A percentile compares a stretch with the other conserved stretches of the same genome.
Evolutionary conservation across 1,284 basidiomycete genomes (phyloP).

Genomic region (Kwoniella shivajii): DNA sequence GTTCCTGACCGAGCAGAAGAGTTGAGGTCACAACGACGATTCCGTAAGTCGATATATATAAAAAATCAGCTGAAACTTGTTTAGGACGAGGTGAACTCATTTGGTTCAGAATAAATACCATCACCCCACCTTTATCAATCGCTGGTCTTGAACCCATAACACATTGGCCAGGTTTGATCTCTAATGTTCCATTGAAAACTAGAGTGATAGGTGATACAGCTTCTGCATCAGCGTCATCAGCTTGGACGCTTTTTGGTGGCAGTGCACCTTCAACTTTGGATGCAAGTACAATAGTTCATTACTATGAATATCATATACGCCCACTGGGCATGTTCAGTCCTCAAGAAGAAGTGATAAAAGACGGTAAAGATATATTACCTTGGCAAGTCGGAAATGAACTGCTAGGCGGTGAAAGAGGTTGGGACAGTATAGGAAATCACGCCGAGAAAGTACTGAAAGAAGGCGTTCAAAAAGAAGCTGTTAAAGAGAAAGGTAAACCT

Average conservation of each 20-base stretch:
- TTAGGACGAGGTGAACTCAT: constrained; percentile 45
- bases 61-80: background rate
- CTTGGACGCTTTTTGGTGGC: constrained; percentile 24
- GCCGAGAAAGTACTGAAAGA: constrained; percentile 27
- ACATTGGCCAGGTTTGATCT: constrained; percentile 45
- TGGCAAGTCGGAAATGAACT: constrained; percentile 36
- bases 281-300: constrained; percentile 1
- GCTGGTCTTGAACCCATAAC: constrained; percentile 31
- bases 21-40: constrained; percentile 15
- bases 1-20: constrained; percentile 28
- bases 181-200: constrained; percentile 5
- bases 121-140: constrained; percentile 22
- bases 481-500: constrained; percentile 1
- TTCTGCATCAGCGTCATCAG: constrained; percentile 15
- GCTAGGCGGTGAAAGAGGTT: constrained; percentile 34
- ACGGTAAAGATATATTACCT: constrained; percentile 35
- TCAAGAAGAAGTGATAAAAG: constrained; percentile 23
- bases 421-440: constrained; percentile 32
- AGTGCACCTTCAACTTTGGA: constrained; percentile 8
- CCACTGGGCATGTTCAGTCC: constrained; percentile 43
- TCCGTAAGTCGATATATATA: constrained; percentile 17
- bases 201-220: constrained; percentile 15
- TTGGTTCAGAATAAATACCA: constrained; percentile 37
- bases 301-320: constrained; percentile 35
- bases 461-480: constrained; percentile 29